Conservation (phyloP, 805 yeast species). For the Nematodospora valgi region DNA sequence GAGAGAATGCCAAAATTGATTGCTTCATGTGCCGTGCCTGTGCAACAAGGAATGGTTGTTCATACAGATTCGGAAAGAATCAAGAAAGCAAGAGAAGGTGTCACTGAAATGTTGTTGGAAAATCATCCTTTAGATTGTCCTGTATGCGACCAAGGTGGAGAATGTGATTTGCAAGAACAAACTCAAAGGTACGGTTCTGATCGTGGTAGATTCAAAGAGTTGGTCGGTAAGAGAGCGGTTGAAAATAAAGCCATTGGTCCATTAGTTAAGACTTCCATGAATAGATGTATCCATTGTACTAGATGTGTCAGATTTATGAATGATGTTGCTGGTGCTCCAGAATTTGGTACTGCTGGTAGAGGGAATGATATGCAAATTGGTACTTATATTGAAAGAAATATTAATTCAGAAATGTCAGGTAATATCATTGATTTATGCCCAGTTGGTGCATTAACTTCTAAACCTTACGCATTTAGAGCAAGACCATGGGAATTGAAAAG, state of each 20-base stretch:
- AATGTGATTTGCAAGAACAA: slow-evolving; percentile 90
- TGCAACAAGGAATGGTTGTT: slow-evolving; percentile 85
- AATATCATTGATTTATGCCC: slow-evolving; percentile 87
- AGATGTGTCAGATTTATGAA: slow-evolving; percentile 87
- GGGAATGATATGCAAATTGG: slow-evolving; percentile 93
- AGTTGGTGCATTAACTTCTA: slow-evolving; percentile 86
- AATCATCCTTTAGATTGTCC: slow-evolving; percentile 94
- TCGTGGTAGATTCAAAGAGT: slow-evolving; percentile 80
- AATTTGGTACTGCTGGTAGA: slow-evolving; percentile 83
- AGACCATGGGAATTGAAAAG: slow-evolving; percentile 92
- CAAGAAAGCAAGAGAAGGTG: slow-evolving; percentile 82
- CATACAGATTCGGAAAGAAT: slow-evolving; percentile 76
- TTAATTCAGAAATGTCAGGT: slow-evolving; percentile 82
- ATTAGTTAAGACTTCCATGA: slow-evolving; percentile 84
- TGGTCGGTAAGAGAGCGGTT: slow-evolving; percentile 82
- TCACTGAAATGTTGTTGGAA: slow-evolving; percentile 81
- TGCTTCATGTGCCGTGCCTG: slow-evolving; percentile 91
- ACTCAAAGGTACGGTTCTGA: slow-evolving; percentile 78
- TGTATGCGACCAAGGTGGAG: slow-evolving; percentile 93
- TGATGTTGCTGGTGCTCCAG: slow-evolving; percentile 91
- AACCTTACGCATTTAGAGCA: slow-evolving; percentile 89
- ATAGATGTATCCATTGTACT: slow-evolving; percentile 89
- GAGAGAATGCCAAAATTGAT: slow-evolving; percentile 87
- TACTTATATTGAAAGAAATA: slow-evolving; percentile 79
- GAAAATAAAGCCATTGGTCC: slow-evolving; percentile 92